Evolutionary conservation across 257 asterid genomes (phyloP), one percentile per base, ranked within the genome.

Genomic region (Jacaranda mimosifolia): DNA sequence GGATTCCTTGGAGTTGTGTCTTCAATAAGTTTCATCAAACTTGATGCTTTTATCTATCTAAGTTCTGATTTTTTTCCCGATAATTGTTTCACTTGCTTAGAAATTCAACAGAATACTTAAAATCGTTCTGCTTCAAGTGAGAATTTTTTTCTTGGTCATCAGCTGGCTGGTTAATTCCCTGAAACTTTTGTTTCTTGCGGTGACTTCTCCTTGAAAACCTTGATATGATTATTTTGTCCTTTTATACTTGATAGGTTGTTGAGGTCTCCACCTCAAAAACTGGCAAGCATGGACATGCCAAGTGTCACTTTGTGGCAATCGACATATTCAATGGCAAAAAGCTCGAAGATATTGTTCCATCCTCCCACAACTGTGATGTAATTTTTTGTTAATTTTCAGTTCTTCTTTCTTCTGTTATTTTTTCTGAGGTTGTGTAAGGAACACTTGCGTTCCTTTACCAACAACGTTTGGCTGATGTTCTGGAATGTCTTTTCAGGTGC

Each of bases 351-450:
- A 89, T 89, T 66, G 94, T 89, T 38, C 94, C 94, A 11, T 89
- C 94, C 19, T 89, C 94, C 69, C 94, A 89, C 80, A 89, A 89
- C 13, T 89, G 94, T 79, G 94, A 89, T 82, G 94, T 89, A 80
- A 72, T 66, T 9, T 19, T 9, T 52, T 59, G 18, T 26, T 65
- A 15, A 49, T n/a, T 11, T n/a, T 5, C 3, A 46, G 6, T 21
- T 70, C 5, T 68, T 42, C 42, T 48, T 11, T 59, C 0, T 14
- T 39, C 48, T 26, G 38, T 67, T 48, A 38, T 73, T 42, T 5
- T 53, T 64, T 6, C 7, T 2, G 42, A 57, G 59, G 70, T 68
- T 63, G 18, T 43, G 21, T 56, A 4, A 14, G 13, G n/a, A 36
- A 26, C 0, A 1, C 9, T 38, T 46, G 17, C 14, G 26, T 17